These are phyloP conservation scores for Ophiorrhiza pumila DNA, from an alignment of 257 asterid species.

Conservation along the genomic window DNA sequence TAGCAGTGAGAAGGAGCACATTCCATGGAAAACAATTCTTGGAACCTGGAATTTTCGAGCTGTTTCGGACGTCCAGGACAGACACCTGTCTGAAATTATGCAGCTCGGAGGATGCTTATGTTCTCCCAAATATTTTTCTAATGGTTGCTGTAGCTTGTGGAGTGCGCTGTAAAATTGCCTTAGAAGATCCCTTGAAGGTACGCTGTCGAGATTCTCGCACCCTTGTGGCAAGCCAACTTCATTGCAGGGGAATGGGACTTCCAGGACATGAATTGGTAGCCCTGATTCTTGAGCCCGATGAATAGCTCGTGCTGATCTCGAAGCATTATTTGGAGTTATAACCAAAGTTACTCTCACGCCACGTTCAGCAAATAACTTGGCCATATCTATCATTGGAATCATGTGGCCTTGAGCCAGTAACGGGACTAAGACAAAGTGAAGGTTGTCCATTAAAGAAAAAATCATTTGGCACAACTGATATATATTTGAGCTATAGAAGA, in stretches of 20 bases:
- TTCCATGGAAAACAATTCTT: constrained; percentile 67
- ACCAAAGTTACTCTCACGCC: constrained; percentile 53
- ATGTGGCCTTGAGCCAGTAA: constrained; percentile 50
- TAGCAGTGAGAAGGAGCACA: constrained; percentile 63
- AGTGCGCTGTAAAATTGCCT: constrained; percentile 49
- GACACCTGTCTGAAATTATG: constrained; percentile 69
- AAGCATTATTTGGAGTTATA: constrained; percentile 58
- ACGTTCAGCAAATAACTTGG: constrained; percentile 32
- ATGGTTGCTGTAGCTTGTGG: constrained; percentile 40
- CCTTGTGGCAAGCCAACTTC: constrained; percentile 62
- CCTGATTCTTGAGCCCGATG: constrained; percentile 44
- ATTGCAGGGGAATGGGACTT: constrained; percentile 55
- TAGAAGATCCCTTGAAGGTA: constrained; percentile 54
- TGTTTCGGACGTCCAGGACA: constrained; percentile 55
- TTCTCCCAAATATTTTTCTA: constrained; percentile 33
- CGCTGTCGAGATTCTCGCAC: constrained; percentile 73
- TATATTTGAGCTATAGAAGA: too few species aligned
- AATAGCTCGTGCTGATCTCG: constrained; percentile 37
- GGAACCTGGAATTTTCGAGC: constrained; percentile 53
- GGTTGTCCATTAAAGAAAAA: too few species aligned
- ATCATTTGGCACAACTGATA: too few species aligned
- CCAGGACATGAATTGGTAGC: constrained; percentile 33
- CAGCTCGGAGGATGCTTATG: constrained; percentile 55
- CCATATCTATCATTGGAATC: constrained; percentile 58
- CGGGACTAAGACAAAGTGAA: constrained; percentile 35